Evolutionary conservation across 1,284 basidiomycete genomes (phyloP), one percentile per base, ranked within the genome.

Genomic region (Irpex rosettiformis): DNA sequence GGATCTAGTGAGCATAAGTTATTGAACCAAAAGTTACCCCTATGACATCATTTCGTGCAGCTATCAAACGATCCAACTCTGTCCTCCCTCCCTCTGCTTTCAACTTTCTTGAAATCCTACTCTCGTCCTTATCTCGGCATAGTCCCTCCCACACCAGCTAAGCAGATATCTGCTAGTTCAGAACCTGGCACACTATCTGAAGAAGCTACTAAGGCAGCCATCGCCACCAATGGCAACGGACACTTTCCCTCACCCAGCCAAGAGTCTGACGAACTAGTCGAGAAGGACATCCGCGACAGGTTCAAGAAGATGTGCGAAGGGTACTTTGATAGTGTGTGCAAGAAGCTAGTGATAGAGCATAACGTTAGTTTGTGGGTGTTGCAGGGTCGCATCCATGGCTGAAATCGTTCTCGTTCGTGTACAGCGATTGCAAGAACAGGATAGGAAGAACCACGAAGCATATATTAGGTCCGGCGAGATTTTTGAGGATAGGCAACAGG

Each of bases 401-500:
- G 48, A 30, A 29, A 37, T 37, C 33, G 33, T 37, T 37, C 33
- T 37, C 27, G 28, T 48, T 52, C 52, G 30, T 56, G 48, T 58
- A 30, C 69, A 98, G 92, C 88, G 91, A 60, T 79, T 99, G 45
- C 93, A 98, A 84, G 94, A 98, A 62, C 95, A 98, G 75, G 97
- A 99, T 70, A 87, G 89, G 64, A 84, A 90, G 54, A 99, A 99
- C 66, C 96, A 98, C 68, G 96, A 99, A 76, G 97, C 96, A 58
- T 99, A 99, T 72, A 98, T 99, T 67, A 91, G 94, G 40, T 98
- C 94, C 0, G 96, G 96, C 24, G 96, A 99, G 75, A 98, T 99
- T 64, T 99, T 99, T 66, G 97, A 99, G 71, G 97, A 99, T 73
- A 87, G 97, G 18, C 95, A 98, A 71, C 95, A 99, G 73, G 93